phyloP scores from a whole-genome alignment of 352 stramenopile genomes.

The Globisporangium polare region DNA sequence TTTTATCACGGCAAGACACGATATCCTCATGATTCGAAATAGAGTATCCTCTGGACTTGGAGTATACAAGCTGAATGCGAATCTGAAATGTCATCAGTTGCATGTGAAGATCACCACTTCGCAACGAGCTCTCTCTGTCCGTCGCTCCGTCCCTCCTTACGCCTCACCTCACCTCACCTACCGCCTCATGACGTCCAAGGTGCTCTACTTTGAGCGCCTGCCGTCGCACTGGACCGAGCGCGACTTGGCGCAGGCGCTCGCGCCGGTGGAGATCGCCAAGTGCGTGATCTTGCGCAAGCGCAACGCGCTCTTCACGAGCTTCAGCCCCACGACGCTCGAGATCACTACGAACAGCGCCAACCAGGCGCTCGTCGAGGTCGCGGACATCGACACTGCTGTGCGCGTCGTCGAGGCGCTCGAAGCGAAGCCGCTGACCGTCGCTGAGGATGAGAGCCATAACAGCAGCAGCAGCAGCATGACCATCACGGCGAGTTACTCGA shows the following conservation, averaged over 20 bases:
- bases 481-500: slow-evolving; percentile 39
- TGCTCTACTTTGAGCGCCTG: slow-evolving; percentile 49
- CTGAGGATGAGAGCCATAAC: neutral
- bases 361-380: slow-evolving; percentile 45
- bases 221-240: slow-evolving; percentile 44
- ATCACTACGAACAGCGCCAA: slow-evolving; percentile 27
- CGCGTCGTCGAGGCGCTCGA: slow-evolving; percentile 25
- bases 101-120: slow-evolving; percentile 5
- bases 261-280: slow-evolving; percentile 24
- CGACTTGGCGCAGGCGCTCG: slow-evolving; percentile 24
- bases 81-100: neutral
- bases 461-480: slow-evolving; percentile 11
- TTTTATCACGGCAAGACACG: neutral
- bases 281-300: slow-evolving; percentile 49
- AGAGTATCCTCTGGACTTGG: neutral
- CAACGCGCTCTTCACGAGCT: slow-evolving; percentile 46
- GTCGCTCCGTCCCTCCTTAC: neutral
- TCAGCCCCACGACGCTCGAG: slow-evolving; percentile 32
- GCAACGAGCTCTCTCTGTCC: neutral
- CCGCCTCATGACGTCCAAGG: slow-evolving; percentile 33
- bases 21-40: neutral
- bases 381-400: slow-evolving; percentile 26
- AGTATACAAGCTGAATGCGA: neutral
- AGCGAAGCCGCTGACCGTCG: slow-evolving; percentile 23
- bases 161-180: neutral